Evolutionary conservation across 495 filamentous ascomycete species (phyloP).

Genomic region (Podospora australis): DNA sequence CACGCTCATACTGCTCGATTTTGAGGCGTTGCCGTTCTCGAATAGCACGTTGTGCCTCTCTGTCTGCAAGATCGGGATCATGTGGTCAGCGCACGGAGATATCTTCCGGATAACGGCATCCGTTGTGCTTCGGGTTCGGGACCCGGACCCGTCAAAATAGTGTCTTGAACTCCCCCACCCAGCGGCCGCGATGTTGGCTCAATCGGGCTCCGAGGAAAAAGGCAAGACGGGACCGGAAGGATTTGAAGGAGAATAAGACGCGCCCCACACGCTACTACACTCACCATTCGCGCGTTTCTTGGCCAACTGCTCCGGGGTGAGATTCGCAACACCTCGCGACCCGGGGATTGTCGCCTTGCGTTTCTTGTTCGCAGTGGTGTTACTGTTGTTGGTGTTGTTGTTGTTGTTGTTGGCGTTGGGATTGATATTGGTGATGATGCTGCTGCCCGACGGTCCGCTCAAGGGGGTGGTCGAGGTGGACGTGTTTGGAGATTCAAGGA

Average conservation of each 20-base stretch:
- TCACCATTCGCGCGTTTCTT: constrained; percentile 73
- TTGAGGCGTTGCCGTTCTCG: constrained; percentile 68
- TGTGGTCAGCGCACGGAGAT: no score
- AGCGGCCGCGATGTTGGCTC: no score
- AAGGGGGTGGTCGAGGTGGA: not conserved
- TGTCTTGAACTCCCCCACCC: no score
- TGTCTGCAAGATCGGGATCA: constrained; percentile 37
- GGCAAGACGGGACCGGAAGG: no score
- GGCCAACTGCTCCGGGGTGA: constrained; percentile 62
- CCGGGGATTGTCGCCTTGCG: constrained; percentile 32
- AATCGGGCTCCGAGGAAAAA: no score
- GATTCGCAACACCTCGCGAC: constrained; percentile 58
- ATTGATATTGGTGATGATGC: not conserved
- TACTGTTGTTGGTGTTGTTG: not conserved
- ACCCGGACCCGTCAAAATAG: no score
- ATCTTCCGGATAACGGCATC: no score
- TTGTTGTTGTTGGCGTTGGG: not conserved
- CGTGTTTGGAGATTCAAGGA: not conserved
- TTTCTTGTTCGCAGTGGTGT: constrained; percentile 18
- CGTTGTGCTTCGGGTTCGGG: no score
- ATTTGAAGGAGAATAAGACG: not conserved
- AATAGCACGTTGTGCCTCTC: constrained; percentile 78
- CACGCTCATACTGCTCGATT: constrained; percentile 55
- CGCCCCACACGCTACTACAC: not conserved
- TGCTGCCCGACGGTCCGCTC: no score